Evolutionary conservation across 306 rosid species (phyloP).

Genomic region (Vigna reflexopilosa): DNA sequence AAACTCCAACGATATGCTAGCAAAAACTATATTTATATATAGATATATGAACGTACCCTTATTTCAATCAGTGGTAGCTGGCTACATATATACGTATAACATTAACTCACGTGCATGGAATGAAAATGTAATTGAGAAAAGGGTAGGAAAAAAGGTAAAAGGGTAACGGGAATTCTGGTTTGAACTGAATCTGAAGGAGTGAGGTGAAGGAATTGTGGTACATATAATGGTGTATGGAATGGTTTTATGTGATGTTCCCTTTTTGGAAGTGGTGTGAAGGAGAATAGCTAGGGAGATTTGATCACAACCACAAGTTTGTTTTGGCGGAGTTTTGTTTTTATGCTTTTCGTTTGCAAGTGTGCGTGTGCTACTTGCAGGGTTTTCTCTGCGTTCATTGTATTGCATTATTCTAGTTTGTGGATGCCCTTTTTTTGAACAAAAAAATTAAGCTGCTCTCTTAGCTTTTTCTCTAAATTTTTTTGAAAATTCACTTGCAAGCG

Average conservation of each 20-base stretch:
- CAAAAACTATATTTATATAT: not conserved
- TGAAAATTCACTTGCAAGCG: constrained; percentile 14
- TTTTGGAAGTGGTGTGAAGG: constrained; percentile 44
- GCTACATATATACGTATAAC: not conserved
- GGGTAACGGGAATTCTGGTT: not conserved
- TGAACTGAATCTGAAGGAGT: constrained; percentile 2
- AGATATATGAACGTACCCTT: not conserved
- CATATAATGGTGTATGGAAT: constrained; percentile 33
- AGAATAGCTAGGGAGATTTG: constrained; percentile 35
- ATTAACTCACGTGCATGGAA: constrained; percentile 33
- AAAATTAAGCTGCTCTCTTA: constrained; percentile 13
- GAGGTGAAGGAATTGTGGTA: not conserved
- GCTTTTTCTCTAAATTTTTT: too few species aligned
- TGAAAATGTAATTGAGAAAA: not conserved
- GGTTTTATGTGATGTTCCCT: constrained; percentile 31
- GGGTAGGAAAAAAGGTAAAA: not conserved
- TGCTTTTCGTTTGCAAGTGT: constrained; percentile 56
- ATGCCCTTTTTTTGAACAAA: constrained; percentile 52
- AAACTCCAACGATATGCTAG: not conserved
- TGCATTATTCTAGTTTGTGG: constrained; percentile 59
- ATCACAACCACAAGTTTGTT: constrained; percentile 74
- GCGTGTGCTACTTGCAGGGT: constrained; percentile 43
- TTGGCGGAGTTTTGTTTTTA: constrained; percentile 59
- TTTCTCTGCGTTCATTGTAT: constrained; percentile 9
- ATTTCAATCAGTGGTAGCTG: not conserved